These are phyloP conservation scores for Gastrolobium bilobum DNA, from an alignment of 306 rosid genomes.

Conservation along the genomic window DNA sequence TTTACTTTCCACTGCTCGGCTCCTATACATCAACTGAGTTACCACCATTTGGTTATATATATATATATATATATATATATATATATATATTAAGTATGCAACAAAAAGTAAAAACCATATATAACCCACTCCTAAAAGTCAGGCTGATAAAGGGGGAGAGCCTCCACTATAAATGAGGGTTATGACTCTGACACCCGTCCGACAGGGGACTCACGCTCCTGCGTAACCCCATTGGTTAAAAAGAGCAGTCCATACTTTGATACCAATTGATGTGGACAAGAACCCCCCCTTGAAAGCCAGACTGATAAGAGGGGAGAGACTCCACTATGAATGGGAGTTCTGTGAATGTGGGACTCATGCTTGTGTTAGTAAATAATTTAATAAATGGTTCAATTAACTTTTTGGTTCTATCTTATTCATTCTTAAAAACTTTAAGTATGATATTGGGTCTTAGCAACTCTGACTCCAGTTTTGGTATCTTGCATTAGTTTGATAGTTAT, in stretches of 20 bases:
- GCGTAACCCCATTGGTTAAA: background rate
- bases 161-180: background rate
- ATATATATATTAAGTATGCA: too few species aligned
- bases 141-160: background rate
- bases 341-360: background rate
- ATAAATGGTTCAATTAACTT: conserved; percentile 1
- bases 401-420: conserved; percentile 18
- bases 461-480: conserved; percentile 1
- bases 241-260: background rate
- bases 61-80: too few species aligned
- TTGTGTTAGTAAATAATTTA: background rate
- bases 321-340: background rate
- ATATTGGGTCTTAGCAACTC: conserved; percentile 1
- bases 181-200: background rate
- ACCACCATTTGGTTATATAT: too few species aligned
- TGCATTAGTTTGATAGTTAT: conserved; percentile 13
- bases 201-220: conserved; percentile 16
- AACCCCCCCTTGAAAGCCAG: background rate
- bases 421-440: conserved; percentile 3
- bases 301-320: conserved; percentile 25
- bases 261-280: background rate
- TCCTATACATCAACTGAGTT: too few species aligned
- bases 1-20: too few species aligned
- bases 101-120: background rate
- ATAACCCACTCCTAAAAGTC: background rate